These are phyloP conservation scores for Dactylonectria estremocensis DNA, from an alignment of 2,329 filamentous ascomycete genomes.

Conservation along the genomic window DNA sequence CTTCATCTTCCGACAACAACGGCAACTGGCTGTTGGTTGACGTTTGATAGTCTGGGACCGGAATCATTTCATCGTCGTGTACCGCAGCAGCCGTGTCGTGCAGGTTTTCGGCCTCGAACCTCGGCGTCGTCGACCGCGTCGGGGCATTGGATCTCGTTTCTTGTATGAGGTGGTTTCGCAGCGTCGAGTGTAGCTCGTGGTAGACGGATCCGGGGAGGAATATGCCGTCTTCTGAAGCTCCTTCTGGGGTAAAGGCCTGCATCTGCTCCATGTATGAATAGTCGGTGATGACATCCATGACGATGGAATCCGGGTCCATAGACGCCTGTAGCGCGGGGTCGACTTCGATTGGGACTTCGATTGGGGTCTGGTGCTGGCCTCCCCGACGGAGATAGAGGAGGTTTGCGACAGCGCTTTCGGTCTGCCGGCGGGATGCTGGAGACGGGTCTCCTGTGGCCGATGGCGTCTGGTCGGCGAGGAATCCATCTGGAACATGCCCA, in stretches of 20 bases:
- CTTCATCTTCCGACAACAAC: slow-evolving; percentile 49
- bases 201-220: slow-evolving; percentile 64
- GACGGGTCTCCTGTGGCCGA: slow-evolving; percentile 31
- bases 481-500: slow-evolving; percentile 16
- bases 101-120: slow-evolving; percentile 33
- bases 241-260: slow-evolving; percentile 53
- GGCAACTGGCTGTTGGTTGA: slow-evolving; percentile 20
- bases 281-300: slow-evolving; percentile 39
- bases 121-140: slow-evolving; percentile 48
- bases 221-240: slow-evolving; percentile 57
- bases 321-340: slow-evolving; percentile 30
- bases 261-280: slow-evolving; percentile 46
- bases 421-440: slow-evolving; percentile 48
- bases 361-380: slow-evolving; percentile 35
- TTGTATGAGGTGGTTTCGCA: slow-evolving; percentile 62
- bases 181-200: slow-evolving; percentile 61
- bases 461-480: slow-evolving; percentile 22
- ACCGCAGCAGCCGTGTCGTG: slow-evolving; percentile 8
- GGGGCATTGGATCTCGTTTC: slow-evolving; percentile 59
- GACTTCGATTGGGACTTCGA: slow-evolving; percentile 30
- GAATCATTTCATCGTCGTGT: slow-evolving; percentile 31
- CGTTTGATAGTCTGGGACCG: slow-evolving; percentile 38
- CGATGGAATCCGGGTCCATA: not conserved
- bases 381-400: slow-evolving; percentile 54
- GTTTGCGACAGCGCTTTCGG: slow-evolving; percentile 55